Evolutionary conservation across 108 stramenopile species (phyloP).

Genomic region (Discostella stelligeroides): DNA sequence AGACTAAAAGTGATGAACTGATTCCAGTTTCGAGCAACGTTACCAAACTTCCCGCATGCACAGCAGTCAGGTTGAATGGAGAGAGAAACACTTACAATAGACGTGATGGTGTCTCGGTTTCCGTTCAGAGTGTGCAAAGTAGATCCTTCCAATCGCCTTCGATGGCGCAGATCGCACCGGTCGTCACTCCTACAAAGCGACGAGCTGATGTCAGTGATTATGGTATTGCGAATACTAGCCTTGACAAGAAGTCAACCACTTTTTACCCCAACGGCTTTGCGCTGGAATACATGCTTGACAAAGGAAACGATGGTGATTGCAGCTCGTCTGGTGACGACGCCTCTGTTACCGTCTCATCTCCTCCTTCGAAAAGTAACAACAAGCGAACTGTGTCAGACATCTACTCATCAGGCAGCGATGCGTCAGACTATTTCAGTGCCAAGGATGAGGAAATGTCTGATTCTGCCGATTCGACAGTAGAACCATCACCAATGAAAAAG

Average conservation of each 20-base stretch:
- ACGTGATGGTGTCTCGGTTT: not conserved
- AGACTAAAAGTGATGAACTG: slow-evolving; percentile 1
- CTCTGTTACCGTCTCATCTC: not conserved
- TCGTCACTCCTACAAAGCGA: slow-evolving; percentile 16
- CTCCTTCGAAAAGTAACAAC: not conserved
- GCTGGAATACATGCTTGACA: slow-evolving; percentile 1
- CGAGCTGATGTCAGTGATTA: not conserved
- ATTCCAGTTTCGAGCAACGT: not conserved
- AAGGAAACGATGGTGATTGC: not conserved
- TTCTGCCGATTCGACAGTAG: not conserved
- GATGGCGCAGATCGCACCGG: slow-evolving; percentile 4
- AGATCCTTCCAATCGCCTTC: not conserved
- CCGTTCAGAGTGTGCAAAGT: not conserved
- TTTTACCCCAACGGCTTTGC: not conserved
- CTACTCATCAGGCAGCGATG: slow-evolving; percentile 11
- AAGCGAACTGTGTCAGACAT: slow-evolving; percentile 18
- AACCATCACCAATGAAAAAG: not conserved
- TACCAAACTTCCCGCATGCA: not conserved
- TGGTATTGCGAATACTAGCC: not conserved
- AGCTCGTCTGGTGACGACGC: slow-evolving; percentile 1
- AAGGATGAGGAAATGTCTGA: not conserved
- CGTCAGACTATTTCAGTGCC: slow-evolving; percentile 7
- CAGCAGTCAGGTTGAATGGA: not conserved
- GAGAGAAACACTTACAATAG: not conserved
- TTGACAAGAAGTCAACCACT: not conserved